These are phyloP conservation scores for Ceratocystis diversiconidia DNA, from an alignment of 2,329 filamentous ascomycete genomes.

Conservation along the genomic window DNA sequence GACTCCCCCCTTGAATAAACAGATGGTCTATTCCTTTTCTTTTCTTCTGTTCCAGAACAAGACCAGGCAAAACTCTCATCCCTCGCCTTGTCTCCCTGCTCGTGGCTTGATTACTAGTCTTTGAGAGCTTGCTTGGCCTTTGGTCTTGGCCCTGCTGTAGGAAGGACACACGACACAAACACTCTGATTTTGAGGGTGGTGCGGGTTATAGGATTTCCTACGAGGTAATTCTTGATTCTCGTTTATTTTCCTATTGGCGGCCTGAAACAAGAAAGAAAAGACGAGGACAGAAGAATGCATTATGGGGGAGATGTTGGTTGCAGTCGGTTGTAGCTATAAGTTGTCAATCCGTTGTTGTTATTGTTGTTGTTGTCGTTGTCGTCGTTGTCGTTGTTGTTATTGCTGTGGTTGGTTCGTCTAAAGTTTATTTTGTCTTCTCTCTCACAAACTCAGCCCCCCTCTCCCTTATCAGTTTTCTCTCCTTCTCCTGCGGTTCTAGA, in stretches of 20 bases:
- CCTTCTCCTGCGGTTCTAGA: conserved; percentile 1
- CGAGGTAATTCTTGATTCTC: not conserved
- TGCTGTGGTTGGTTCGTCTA: not conserved
- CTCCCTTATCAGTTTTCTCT: not conserved
- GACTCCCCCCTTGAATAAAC: not conserved
- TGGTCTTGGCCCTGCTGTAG: not conserved
- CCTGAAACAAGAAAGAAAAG: conserved; percentile 1
- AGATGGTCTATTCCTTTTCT: not conserved
- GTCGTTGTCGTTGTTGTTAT: not conserved
- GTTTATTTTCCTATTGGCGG: not conserved
- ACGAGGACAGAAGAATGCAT: not conserved
- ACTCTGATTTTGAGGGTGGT: not conserved
- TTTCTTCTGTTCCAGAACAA: conserved; percentile 1
- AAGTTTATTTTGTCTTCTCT: not conserved
- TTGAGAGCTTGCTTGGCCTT: not conserved
- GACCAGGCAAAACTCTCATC: not conserved
- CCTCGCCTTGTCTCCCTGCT: not conserved
- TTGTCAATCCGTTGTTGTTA: not conserved
- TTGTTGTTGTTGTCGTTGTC: not conserved
- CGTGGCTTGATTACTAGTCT: not conserved
- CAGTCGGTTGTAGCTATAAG: not conserved
- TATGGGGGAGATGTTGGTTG: not conserved
- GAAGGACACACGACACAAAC: not conserved
- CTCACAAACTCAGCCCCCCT: not conserved
- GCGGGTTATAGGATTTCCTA: not conserved